These are phyloP conservation scores for Lachnellula suecica DNA, from an alignment of 2,329 filamentous ascomycete genomes.

Conservation along the genomic window DNA sequence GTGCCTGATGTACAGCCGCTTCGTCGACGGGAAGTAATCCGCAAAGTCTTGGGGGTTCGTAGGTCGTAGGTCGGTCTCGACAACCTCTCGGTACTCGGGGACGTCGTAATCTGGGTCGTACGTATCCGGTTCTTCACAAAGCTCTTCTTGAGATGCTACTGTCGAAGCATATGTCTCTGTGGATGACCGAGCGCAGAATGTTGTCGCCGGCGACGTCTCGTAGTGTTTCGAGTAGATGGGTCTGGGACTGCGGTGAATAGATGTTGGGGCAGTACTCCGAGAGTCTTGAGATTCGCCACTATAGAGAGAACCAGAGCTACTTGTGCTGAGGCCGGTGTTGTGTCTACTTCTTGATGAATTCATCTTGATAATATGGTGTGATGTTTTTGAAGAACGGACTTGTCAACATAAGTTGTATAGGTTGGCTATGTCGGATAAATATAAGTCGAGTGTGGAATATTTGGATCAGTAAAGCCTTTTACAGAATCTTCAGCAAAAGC, in stretches of 20 bases:
- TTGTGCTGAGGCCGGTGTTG: conserved; percentile 30
- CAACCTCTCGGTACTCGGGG: conserved; percentile 51
- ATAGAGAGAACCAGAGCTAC: conserved; percentile 39
- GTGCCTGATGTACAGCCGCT: conserved; percentile 79
- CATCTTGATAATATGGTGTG: conserved; percentile 20
- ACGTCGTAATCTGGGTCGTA: conserved; percentile 35
- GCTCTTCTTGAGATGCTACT: conserved; percentile 55
- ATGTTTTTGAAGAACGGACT: neutral
- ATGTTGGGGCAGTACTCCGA: conserved; percentile 48
- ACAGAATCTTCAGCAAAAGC: no score
- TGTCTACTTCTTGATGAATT: conserved; percentile 25
- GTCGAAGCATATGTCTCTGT: conserved; percentile 79
- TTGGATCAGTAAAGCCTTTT: no score
- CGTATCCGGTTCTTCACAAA: conserved; percentile 48
- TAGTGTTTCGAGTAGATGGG: conserved; percentile 19
- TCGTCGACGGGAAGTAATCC: conserved; percentile 80
- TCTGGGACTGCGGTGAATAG: conserved; percentile 41
- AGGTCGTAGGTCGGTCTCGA: conserved; percentile 66
- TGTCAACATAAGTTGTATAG: neutral
- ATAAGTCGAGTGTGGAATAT: neutral
- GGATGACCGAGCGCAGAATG: conserved; percentile 36
- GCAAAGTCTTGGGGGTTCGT: conserved; percentile 82
- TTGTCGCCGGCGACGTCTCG: conserved; percentile 25
- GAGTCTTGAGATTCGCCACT: conserved; percentile 47
- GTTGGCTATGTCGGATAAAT: conserved; percentile 3